A percentile compares a stretch with the other conserved stretches of the same genome.
phyloP scores from a whole-genome alignment of 305 asterid genomes.

The Solanum hybrid region DNA sequence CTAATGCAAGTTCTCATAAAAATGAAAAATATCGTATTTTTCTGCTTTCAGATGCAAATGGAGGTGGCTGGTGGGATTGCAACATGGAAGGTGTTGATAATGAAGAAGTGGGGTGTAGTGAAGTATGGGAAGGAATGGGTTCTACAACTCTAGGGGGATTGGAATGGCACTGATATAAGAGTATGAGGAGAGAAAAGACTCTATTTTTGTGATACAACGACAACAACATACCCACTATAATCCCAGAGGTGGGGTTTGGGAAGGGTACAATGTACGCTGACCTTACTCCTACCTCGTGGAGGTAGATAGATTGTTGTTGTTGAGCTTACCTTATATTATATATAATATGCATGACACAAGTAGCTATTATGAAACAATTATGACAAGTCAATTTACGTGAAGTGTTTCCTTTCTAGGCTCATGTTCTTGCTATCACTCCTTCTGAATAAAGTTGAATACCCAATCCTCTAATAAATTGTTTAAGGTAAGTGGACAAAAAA shows the following conservation, averaged over 20 bases:
- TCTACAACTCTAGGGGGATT: slow-evolving; percentile 67
- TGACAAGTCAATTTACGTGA: too few relatives aligned
- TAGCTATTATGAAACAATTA: too few relatives aligned
- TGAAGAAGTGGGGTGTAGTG: slow-evolving; percentile 70
- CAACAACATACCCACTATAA: background rate
- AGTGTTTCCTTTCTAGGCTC: too few relatives aligned
- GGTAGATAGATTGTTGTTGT: background rate
- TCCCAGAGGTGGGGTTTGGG: background rate
- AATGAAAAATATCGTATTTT: background rate
- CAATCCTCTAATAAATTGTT: too few relatives aligned
- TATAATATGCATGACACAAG: too few relatives aligned
- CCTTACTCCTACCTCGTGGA: background rate
- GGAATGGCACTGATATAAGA: slow-evolving; percentile 34
- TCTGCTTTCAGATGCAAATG: slow-evolving; percentile 53
- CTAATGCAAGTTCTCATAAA: background rate
- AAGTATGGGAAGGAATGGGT: slow-evolving; percentile 76
- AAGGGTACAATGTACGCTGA: background rate
- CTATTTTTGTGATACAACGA: background rate
- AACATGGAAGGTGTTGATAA: slow-evolving; percentile 79
- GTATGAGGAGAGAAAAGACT: background rate
- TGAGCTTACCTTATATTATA: too few relatives aligned
- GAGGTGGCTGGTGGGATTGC: slow-evolving; percentile 84
- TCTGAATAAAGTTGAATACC: too few relatives aligned
- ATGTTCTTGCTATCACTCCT: too few relatives aligned
- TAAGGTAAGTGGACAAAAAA: too few relatives aligned